Conservation (phyloP, 306 rosid species). For the Rosa rugosa region DNA sequence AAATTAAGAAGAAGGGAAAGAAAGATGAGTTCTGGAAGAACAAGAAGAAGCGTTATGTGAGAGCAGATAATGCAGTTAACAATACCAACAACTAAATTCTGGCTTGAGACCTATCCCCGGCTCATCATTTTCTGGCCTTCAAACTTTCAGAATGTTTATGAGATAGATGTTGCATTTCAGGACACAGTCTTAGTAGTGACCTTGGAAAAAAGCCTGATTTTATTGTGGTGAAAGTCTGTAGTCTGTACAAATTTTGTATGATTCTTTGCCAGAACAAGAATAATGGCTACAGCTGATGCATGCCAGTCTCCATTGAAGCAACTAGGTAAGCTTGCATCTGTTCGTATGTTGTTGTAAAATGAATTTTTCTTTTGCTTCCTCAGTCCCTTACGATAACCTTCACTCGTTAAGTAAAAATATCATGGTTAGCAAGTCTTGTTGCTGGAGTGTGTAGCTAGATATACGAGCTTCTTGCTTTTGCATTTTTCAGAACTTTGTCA, state of each 20-base stretch:
- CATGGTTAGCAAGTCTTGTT: neutral
- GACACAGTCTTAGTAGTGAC: neutral
- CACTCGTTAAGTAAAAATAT: neutral
- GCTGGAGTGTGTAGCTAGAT: neutral
- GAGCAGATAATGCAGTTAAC: conserved; percentile 17
- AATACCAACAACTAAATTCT: neutral
- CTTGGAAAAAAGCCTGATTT: neutral
- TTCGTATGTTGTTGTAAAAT: neutral
- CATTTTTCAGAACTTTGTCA: neutral
- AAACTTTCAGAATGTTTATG: neutral
- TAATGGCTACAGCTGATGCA: conserved; percentile 9
- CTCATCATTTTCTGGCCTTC: neutral
- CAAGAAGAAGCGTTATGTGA: conserved; percentile 43
- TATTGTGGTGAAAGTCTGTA: neutral
- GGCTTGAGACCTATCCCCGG: neutral
- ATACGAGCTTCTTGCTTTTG: neutral
- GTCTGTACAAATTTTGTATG: neutral
- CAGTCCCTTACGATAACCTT: neutral
- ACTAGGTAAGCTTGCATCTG: neutral
- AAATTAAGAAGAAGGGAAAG: conserved; percentile 54
- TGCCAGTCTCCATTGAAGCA: neutral
- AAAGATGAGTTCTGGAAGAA: conserved; percentile 93
- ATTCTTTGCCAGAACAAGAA: neutral
- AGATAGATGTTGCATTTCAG: neutral
- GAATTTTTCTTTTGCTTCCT: neutral